These are phyloP conservation scores for Pichia sp. DNA, from an alignment of 1,139 yeast genomes.

Conservation along the genomic window DNA sequence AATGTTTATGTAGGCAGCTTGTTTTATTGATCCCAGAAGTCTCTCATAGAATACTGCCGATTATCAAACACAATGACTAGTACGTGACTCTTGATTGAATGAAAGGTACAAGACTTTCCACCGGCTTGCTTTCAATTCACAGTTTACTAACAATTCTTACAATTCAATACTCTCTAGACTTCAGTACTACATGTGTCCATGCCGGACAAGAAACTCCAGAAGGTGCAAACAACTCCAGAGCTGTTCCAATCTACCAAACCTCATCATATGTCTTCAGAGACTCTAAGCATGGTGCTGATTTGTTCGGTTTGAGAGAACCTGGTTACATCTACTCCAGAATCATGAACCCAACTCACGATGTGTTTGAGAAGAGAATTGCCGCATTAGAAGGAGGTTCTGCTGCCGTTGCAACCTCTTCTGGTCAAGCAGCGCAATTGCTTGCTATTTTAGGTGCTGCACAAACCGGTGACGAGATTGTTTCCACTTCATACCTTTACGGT, in stretches of 20 bases:
- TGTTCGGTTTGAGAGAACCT: slow-evolving; percentile 74
- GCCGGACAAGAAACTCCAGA: slow-evolving; percentile 79
- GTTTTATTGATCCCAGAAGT: no score
- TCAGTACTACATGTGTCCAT: slow-evolving; percentile 74
- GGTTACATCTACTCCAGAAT: slow-evolving; percentile 87
- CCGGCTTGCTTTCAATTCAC: background rate
- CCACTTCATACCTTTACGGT: slow-evolving; percentile 88
- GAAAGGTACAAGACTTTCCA: background rate
- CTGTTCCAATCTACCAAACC: slow-evolving; percentile 88
- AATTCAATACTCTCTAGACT: slow-evolving; percentile 5
- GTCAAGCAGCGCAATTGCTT: slow-evolving; percentile 90
- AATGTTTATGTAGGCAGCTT: no score
- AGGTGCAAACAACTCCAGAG: slow-evolving; percentile 57
- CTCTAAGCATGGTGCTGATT: slow-evolving; percentile 86
- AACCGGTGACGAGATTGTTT: slow-evolving; percentile 80
- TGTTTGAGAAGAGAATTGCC: slow-evolving; percentile 85
- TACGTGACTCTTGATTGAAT: background rate
- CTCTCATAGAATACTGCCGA: no score
- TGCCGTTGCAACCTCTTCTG: slow-evolving; percentile 87
- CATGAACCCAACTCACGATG: slow-evolving; percentile 88
- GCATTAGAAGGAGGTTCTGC: slow-evolving; percentile 90
- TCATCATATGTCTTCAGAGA: slow-evolving; percentile 80
- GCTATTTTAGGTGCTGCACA: slow-evolving; percentile 84
- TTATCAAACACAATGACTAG: background rate
- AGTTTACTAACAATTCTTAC: slow-evolving; percentile 5